phyloP scores from a whole-genome alignment of 1,139 yeast species.

The Hanseniaspora gamundiae region DNA sequence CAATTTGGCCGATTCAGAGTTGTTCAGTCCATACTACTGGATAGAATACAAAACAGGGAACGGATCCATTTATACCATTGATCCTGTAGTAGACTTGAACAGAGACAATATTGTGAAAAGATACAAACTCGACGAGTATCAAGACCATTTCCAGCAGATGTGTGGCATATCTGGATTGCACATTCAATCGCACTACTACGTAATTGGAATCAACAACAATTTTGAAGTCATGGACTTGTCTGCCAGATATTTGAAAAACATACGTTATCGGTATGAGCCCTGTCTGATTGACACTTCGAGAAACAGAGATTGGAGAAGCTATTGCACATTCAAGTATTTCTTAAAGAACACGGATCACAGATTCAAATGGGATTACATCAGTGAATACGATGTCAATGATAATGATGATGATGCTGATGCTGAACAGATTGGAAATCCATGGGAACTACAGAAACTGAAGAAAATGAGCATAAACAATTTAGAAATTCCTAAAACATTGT shows the following conservation, averaged over 20 bases:
- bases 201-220: constrained; percentile 11
- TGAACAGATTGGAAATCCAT: too few relatives aligned
- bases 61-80: constrained; percentile 12
- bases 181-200: constrained; percentile 13
- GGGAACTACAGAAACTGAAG: background rate
- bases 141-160: constrained; percentile 8
- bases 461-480: background rate
- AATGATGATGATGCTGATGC: background rate
- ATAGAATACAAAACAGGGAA: constrained; percentile 11
- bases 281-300: constrained; percentile 5
- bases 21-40: constrained; percentile 19
- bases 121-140: constrained; percentile 8
- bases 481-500: constrained; percentile 1
- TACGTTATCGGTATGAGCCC: constrained; percentile 13
- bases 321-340: constrained; percentile 4
- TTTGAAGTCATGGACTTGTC: constrained; percentile 13
- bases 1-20: constrained; percentile 17
- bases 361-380: background rate
- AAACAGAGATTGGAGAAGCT: constrained; percentile 10
- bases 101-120: constrained; percentile 12
- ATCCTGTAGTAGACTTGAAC: constrained; percentile 15
- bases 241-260: constrained; percentile 15
- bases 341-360: constrained; percentile 5
- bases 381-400: background rate
- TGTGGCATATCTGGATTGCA: constrained; percentile 6